A percentile compares a stretch with the other conserved stretches of the same genome.
These are phyloP conservation scores for Geranomyces variabilis DNA, from an alignment of 192 early-diverging fungal species.

Conservation along the genomic window DNA sequence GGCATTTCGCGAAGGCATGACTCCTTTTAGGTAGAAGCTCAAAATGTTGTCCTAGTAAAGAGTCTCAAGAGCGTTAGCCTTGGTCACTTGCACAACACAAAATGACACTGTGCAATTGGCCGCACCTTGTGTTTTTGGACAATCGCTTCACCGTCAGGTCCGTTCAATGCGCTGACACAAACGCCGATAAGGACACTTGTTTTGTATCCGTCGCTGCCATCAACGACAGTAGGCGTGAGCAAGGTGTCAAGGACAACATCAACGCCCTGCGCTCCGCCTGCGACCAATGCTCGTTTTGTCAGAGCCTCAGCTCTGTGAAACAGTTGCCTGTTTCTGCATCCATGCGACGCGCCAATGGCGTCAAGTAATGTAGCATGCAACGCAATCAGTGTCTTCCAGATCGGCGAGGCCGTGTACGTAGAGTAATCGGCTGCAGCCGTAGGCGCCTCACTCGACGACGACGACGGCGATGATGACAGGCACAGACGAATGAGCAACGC, in stretches of 20 bases:
- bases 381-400: slow-evolving; percentile 37
- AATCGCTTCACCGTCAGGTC: background rate
- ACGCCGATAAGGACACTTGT: slow-evolving; percentile 13
- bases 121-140: background rate
- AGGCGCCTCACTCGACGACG: background rate
- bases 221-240: slow-evolving; percentile 1
- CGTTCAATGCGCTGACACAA: background rate
- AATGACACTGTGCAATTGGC: no score
- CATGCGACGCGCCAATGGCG: slow-evolving; percentile 47
- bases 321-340: slow-evolving; percentile 46
- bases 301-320: slow-evolving; percentile 3
- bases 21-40: slow-evolving; percentile 51
- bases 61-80: background rate
- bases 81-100: no score
- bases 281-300: background rate
- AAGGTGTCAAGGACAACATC: slow-evolving; percentile 12
- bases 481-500: slow-evolving; percentile 59
- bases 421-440: no score
- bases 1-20: slow-evolving; percentile 42
- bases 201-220: slow-evolving; percentile 24
- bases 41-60: slow-evolving; percentile 56
- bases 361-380: slow-evolving; percentile 59
- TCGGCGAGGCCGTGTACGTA: slow-evolving; percentile 18
- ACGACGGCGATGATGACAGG: slow-evolving; percentile 26
- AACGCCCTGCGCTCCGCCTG: slow-evolving; percentile 12